Evolutionary conservation across 2,329 filamentous ascomycete species (phyloP), one percentile per base, ranked within the genome.

Genomic region (Colletotrichum noveboracense): DNA sequence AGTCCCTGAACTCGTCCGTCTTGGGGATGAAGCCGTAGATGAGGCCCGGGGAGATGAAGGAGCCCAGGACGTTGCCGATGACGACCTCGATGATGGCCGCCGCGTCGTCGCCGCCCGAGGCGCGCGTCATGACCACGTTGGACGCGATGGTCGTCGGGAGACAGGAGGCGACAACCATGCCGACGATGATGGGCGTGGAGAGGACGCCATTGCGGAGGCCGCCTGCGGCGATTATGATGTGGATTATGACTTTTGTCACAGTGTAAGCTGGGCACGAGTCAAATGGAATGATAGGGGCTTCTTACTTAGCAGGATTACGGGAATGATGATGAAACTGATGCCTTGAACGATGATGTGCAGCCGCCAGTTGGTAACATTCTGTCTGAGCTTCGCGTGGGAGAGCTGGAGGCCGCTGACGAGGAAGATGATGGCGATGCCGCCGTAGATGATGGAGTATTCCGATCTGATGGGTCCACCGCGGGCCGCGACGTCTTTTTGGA

Each of bases 111-210:
- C 93, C 93, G 48, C 93, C 91, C 0, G 93, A 91, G 52, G 91
- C 88, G 30, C 92, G 86, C 7, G 93, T 95, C 93, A 95, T 94
- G 55, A 95, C 92, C 9, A 94, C 92, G 81, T 95, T 95, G 61
- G 91, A 94, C 9, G 92, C 90, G 79, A 95, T 93, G 0, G 93
- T 95, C 0, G 93, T 95, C 2, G 93, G 93, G 6, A 94, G 90
- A 80, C 91, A 93, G n/a, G 91, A 89, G 3, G 92, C 88, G 52
- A 93, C 90, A 5, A 94, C 88, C 81, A 94, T 91, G 12, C 94
- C 93, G 5, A 94, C 89, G 34, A 95, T 84, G 55, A 95, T 87
- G 73, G 91, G 91, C 0, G 90, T 87, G 70, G 94, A 91, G 80
- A 94, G 92, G 26, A 88, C 89, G 2, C 89, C 83, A 62, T 89